phyloP scores from a whole-genome alignment of 169 alveolate genomes.

The Plasmodium vinckei region DNA sequence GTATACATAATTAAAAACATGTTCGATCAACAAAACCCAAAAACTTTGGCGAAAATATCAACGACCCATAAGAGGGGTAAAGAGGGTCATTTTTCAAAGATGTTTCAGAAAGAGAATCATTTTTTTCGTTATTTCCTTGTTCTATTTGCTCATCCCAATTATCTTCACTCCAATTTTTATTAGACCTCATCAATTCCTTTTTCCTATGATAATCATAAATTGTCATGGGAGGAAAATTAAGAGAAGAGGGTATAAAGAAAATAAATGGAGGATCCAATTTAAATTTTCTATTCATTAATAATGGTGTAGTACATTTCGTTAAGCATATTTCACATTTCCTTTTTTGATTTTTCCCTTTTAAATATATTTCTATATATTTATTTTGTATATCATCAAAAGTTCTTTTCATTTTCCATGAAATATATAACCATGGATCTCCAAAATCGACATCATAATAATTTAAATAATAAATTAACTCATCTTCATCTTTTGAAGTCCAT shows the following conservation, averaged over 20 bases:
- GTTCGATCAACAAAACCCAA: constrained; percentile 49
- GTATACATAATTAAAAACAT: constrained; percentile 35
- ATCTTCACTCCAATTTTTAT: neutral
- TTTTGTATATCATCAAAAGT: constrained; percentile 88
- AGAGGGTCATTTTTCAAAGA: constrained; percentile 30
- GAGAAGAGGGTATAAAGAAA: constrained; percentile 86
- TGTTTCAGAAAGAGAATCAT: neutral
- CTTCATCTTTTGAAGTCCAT: constrained; percentile 88
- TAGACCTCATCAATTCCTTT: neutral
- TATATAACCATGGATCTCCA: constrained; percentile 92
- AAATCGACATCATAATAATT: constrained; percentile 87
- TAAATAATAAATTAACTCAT: constrained; percentile 81
- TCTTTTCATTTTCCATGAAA: constrained; percentile 92
- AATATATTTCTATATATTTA: constrained; percentile 80
- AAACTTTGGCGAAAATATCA: constrained; percentile 56
- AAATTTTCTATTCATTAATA: constrained; percentile 88
- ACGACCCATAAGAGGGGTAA: constrained; percentile 68
- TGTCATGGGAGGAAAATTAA: constrained; percentile 79
- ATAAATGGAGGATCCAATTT: constrained; percentile 89
- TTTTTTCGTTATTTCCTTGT: neutral
- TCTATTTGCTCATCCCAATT: neutral
- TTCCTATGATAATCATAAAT: constrained; percentile 58
- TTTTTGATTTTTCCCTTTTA: constrained; percentile 83
- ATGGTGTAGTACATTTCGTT: constrained; percentile 85
- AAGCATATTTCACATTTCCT: constrained; percentile 86